Evolutionary conservation across 2,329 filamentous ascomycete genomes (phyloP), one percentile per base, ranked within the genome.

Genomic region (Raffaelea deltoideospora): DNA sequence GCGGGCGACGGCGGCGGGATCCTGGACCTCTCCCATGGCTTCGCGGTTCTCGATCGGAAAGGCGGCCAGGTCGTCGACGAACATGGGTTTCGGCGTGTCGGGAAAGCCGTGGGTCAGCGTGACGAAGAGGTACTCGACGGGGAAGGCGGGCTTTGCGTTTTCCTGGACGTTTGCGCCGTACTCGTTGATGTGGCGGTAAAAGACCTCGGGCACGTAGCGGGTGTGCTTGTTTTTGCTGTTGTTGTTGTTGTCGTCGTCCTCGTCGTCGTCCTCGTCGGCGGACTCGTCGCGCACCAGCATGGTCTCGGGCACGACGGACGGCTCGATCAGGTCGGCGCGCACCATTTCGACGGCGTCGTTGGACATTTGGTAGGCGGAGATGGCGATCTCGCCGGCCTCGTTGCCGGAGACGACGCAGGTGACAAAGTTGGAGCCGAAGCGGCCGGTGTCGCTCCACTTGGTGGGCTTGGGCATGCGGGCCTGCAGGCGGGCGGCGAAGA

Each of bases 291-390:
- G 85, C 5, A 98, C 90, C 32, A 98, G 72, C 88, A 98, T 95
- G 36, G 88, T 78, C 7, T 73, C 77, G 2, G 90, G 90, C 45
- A 96, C 88, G 22, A 87, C 87, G 9, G 86, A 96, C 8, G 90
- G 84, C 55, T 98, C 90, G 42, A 98, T 74, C 45, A 98, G 87
- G 49, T 96, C 84, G 28, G 90, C 87, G 43, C 82, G 72, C 20
- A 94, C 84, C 90, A 98, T 98, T 56, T 98, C 90, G 5, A 95
- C 86, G 0, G 87, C 86, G 14, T 90, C 81, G 47, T 95, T 94
- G 1, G 88, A 94, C 44, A 85, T 87, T 57, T 98, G 90, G 51
- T 96, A 98, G 1, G 87, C 77, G 4, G 85, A 83, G 43, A 98
- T 83, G 15, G 78, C 71, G 46, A 98, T 96, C 44, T 86, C 77